Percentiles rank a stretch among this genome's conserved stretches.
These are phyloP conservation scores for Syzygium malaccense DNA, from an alignment of 441 rosid species.

Conservation along the genomic window DNA sequence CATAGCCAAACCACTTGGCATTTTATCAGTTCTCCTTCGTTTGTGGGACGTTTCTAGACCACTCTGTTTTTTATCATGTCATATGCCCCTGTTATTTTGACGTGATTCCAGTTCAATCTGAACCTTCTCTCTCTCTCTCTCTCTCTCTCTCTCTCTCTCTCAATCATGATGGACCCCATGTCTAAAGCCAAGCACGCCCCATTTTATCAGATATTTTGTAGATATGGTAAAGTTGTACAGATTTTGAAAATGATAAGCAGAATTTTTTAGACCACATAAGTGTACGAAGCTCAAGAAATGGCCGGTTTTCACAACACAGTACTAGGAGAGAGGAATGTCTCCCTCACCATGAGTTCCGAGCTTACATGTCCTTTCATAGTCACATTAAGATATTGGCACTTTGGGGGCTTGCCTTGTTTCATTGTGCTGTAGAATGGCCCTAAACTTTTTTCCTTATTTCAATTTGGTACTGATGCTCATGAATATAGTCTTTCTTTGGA, in stretches of 20 bases:
- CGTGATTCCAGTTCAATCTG: not conserved
- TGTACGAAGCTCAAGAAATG: not conserved
- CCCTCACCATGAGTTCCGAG: not conserved
- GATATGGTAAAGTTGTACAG: not conserved
- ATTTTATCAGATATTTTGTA: not conserved
- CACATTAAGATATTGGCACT: not conserved
- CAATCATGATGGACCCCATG: not conserved
- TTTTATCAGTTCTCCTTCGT: not conserved
- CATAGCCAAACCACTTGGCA: not conserved
- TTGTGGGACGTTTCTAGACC: not conserved
- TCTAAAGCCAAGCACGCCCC: not conserved
- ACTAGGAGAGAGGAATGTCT: not conserved
- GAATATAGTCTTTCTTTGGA: not conserved
- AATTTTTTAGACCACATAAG: not conserved
- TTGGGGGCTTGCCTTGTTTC: not conserved
- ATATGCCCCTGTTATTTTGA: not conserved
- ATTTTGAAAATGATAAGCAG: not conserved
- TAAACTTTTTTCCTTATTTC: not conserved
- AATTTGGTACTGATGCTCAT: not conserved
- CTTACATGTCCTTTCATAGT: not conserved
- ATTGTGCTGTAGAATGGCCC: not conserved
- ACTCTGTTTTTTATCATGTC: not conserved
- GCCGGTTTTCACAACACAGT: not conserved
- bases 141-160: not conserved
- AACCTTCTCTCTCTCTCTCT: not conserved